These are phyloP conservation scores for Kodamaea ohmeri DNA, from an alignment of 1,139 yeast species.

Conservation along the genomic window DNA sequence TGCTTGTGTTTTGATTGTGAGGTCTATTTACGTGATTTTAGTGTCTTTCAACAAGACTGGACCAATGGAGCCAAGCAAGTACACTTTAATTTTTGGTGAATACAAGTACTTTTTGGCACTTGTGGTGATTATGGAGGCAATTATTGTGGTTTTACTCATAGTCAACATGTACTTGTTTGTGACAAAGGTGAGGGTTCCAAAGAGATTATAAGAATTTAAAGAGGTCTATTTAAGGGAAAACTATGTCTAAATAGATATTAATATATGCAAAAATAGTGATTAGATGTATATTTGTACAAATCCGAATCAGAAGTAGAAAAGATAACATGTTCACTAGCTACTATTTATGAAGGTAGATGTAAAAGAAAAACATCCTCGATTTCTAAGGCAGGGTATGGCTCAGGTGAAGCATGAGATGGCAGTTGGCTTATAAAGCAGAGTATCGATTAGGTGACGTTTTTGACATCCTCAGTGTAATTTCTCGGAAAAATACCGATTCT, in stretches of 20 bases:
- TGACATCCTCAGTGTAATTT: conserved; percentile 42
- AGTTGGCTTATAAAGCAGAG: no score
- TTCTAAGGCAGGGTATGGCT: no score
- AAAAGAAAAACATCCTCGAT: no score
- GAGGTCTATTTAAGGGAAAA: no score
- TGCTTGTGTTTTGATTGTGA: conserved; percentile 12
- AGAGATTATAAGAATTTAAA: no score
- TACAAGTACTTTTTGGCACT: conserved; percentile 21
- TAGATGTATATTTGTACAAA: no score
- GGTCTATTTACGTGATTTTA: conserved; percentile 18
- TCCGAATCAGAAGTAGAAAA: no score
- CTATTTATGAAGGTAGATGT: no score
- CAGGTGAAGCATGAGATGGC: no score
- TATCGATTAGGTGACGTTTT: conserved; percentile 3
- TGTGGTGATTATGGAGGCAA: conserved; percentile 15
- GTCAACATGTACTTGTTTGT: conserved; percentile 1
- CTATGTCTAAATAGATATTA: no score
- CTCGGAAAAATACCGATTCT: conserved; percentile 52
- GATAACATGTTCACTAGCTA: no score
- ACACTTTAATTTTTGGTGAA: conserved; percentile 20
- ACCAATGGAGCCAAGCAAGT: conserved; percentile 15
- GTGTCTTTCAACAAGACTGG: conserved; percentile 14
- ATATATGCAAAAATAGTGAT: no score
- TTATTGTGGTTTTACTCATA: conserved; percentile 1
- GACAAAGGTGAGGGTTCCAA: conserved; percentile 4